Evolutionary conservation across 805 yeast genomes (phyloP).

Genomic region (Tetrapisispora iriomotensis): DNA sequence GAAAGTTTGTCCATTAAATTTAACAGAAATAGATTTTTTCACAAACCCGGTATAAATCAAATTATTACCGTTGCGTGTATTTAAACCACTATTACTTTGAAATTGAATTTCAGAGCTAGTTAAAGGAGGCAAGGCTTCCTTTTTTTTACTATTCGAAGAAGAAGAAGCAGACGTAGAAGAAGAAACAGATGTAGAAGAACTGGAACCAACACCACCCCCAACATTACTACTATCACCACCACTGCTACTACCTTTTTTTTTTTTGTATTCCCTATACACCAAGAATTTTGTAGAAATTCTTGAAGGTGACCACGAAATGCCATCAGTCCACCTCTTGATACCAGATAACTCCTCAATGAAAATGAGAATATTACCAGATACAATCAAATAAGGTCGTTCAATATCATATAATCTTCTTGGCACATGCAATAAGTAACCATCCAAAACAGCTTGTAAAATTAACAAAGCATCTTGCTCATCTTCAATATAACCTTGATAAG

Average conservation of each 20-base stretch:
- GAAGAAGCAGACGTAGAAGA: background rate
- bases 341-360: conserved; percentile 76
- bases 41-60: conserved; percentile 44
- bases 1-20: conserved; percentile 26
- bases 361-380: conserved; percentile 74
- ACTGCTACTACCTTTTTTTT: conserved; percentile 1
- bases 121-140: background rate
- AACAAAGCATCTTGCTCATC: conserved; percentile 76
- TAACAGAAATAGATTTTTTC: conserved; percentile 70
- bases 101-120: background rate
- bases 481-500: conserved; percentile 67
- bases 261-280: conserved; percentile 56
- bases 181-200: background rate
- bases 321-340: conserved; percentile 93
- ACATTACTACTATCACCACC: background rate
- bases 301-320: conserved; percentile 90
- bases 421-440: conserved; percentile 49
- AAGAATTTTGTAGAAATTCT: conserved; percentile 78
- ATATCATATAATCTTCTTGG: conserved; percentile 74
- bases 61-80: conserved; percentile 6
- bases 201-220: too few species aligned
- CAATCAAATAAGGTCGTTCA: conserved; percentile 56
- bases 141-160: background rate
- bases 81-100: background rate
- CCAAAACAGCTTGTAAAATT: conserved; percentile 69